A percentile compares a stretch with the other conserved stretches of the same genome.
These are phyloP conservation scores for Hortiboletus campestris DNA, from an alignment of 768 basidiomycete species.

Conservation along the genomic window DNA sequence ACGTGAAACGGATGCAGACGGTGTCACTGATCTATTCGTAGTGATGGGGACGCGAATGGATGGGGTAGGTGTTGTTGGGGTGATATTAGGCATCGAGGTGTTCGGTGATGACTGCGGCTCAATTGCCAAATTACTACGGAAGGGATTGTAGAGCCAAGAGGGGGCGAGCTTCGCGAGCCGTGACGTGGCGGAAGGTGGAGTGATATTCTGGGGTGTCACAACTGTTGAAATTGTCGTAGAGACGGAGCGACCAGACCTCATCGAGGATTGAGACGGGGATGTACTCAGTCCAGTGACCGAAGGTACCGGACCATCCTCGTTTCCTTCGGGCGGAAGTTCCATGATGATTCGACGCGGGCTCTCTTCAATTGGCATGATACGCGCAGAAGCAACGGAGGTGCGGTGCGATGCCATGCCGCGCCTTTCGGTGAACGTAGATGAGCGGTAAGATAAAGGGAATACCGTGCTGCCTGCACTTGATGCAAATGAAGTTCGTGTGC, in stretches of 20 bases:
- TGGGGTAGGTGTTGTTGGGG: constrained; percentile 22
- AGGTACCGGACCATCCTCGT: constrained; percentile 31
- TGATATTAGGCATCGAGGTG: constrained; percentile 38
- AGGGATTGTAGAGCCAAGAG: constrained; percentile 79
- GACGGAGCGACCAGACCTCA: constrained; percentile 50
- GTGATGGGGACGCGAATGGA: constrained; percentile 31
- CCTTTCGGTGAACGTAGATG: constrained; percentile 37
- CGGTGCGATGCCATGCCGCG: constrained; percentile 43
- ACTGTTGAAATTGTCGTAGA: constrained; percentile 37
- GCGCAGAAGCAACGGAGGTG: constrained; percentile 44
- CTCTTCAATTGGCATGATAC: constrained; percentile 69
- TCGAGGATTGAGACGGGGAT: constrained; percentile 65
- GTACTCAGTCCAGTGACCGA: constrained; percentile 48
- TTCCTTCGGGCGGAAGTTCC: constrained; percentile 50
- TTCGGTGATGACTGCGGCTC: constrained; percentile 57
- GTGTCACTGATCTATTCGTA: constrained; percentile 29
- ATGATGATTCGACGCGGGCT: constrained; percentile 52
- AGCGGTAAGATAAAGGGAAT: constrained; percentile 35
- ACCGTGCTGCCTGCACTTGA: constrained; percentile 41
- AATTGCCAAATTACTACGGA: constrained; percentile 54
- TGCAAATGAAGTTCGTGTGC: constrained; percentile 38
- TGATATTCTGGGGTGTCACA: constrained; percentile 10
- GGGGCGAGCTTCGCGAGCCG: constrained; percentile 62
- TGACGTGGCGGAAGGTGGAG: constrained; percentile 29
- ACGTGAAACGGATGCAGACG: constrained; percentile 32